Evolutionary conservation across 169 alveolate genomes (phyloP).

Genomic region (Cryptosporidium parvum): DNA sequence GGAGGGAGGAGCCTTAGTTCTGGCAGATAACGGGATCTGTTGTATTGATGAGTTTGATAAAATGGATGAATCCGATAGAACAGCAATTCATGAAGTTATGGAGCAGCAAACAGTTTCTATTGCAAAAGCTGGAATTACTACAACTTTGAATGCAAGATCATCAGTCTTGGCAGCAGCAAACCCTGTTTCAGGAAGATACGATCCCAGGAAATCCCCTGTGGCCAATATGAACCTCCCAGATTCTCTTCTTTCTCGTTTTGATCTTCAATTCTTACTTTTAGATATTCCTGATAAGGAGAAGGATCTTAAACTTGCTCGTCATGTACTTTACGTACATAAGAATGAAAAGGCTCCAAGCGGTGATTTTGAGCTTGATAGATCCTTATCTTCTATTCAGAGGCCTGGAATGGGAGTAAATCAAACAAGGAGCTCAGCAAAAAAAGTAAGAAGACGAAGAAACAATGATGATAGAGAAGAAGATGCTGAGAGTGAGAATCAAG

Average conservation of each 20-base stretch:
- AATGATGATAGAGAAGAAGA: not conserved
- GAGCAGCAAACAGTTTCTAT: constrained; percentile 98
- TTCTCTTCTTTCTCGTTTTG: constrained; percentile 97
- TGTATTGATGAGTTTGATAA: constrained; percentile 99
- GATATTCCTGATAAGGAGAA: constrained; percentile 89
- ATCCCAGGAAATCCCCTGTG: constrained; percentile 90
- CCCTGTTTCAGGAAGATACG: constrained; percentile 96
- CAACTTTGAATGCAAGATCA: constrained; percentile 90
- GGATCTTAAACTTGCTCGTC: constrained; percentile 92
- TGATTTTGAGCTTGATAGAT: not conserved
- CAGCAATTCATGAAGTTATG: constrained; percentile 98
- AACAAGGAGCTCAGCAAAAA: not conserved
- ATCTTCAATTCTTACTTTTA: constrained; percentile 89
- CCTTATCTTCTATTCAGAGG: not conserved
- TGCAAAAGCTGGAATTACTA: constrained; percentile 97
- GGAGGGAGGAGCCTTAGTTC: constrained; percentile 98
- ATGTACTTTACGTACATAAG: constrained; percentile 92
- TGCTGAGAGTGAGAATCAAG: constrained; percentile 4
- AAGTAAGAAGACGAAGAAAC: constrained; percentile 12
- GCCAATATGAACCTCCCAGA: constrained; percentile 97
- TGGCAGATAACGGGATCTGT: constrained; percentile 97
- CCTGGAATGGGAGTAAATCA: not conserved
- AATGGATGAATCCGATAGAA: constrained; percentile 96
- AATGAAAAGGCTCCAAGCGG: constrained; percentile 78
- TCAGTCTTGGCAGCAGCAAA: constrained; percentile 98